Conservation (phyloP, 495 filamentous ascomycete species). For the Aspergillus diversus region DNA sequence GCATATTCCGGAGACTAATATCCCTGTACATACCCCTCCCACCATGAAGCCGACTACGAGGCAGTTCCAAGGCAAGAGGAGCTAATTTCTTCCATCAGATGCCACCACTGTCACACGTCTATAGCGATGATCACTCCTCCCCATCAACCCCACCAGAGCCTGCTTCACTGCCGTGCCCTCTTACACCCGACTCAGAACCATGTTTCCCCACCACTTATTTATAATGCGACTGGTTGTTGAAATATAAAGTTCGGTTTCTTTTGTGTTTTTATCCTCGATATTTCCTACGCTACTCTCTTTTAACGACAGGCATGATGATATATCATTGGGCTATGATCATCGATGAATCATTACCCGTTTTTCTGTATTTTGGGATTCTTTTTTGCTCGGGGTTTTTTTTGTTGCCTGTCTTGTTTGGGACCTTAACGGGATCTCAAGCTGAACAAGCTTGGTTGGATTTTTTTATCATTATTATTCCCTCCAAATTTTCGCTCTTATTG, state of each 20-base stretch:
- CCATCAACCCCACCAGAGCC: constrained; percentile 43
- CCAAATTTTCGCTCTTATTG: background rate
- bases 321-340: constrained; percentile 11
- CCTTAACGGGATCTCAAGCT: background rate
- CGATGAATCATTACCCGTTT: constrained; percentile 15
- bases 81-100: constrained; percentile 60
- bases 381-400: background rate
- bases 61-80: constrained; percentile 31
- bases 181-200: constrained; percentile 43
- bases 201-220: constrained; percentile 36
- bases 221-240: constrained; percentile 11
- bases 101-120: constrained; percentile 81
- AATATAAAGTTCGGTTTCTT: constrained; percentile 1
- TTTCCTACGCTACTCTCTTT: constrained; percentile 13
- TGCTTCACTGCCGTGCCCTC: constrained; percentile 40
- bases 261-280: constrained; percentile 10
- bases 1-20: constrained; percentile 32
- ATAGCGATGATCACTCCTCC: constrained; percentile 75
- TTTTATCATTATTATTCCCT: background rate
- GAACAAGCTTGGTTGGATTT: background rate
- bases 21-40: constrained; percentile 51
- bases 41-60: constrained; percentile 51
- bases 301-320: constrained; percentile 24
- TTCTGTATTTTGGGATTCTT: constrained; percentile 4
- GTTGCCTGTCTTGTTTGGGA: background rate